Evolutionary conservation across 2,329 filamentous ascomycete species (phyloP), one percentile per base, ranked within the genome.

Genomic region (Penicillium corylophilum): DNA sequence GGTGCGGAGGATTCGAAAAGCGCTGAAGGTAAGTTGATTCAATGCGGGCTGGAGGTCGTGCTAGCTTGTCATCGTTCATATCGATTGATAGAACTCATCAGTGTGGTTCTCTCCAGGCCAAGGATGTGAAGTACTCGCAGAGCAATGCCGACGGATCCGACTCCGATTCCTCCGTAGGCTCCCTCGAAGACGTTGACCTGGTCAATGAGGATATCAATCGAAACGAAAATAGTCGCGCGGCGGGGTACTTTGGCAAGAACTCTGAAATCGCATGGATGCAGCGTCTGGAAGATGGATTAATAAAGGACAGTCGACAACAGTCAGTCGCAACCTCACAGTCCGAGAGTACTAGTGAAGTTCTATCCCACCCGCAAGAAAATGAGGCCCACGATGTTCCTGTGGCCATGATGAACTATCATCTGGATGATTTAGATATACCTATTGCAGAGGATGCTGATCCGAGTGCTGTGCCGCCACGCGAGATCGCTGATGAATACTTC

Each of bases 201-300:
- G 65, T 76, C 5, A 67, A 73, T 7, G 73, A 76, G 52, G 74
- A 77, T 50, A 57, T 75, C 42, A 71, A 73, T 23, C 66, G 68
- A 16, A 65, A 60, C 15, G 69, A 71, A 28, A 63, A 64, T 15
- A 64, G 68, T 6, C 61, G 70, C 26, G 66, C 69, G 2, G 68
- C 67, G 2, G 72, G 74, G 0, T 77, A 70, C 50, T 71, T 72
- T 53, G 74, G 74, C 13, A 76, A 76, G 52, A 74, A 70, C 42
- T 77, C 74, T 0, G 74, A 76, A 33, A 58, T 74, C 26, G 66
- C 68, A 2, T 77, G 74, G 74, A 66, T 76, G 50, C 73, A 74
- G 41, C 66, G 65, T 18, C 50, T 76, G 10, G 67, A 65, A 2
- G 62, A 70, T 45, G 64, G 64, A 44, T 51, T 64, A 5, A 52